A percentile compares a stretch with the other conserved stretches of the same genome.
phyloP scores from a whole-genome alignment of 208 protist species.

The Tritrichomonas musculus region DNA sequence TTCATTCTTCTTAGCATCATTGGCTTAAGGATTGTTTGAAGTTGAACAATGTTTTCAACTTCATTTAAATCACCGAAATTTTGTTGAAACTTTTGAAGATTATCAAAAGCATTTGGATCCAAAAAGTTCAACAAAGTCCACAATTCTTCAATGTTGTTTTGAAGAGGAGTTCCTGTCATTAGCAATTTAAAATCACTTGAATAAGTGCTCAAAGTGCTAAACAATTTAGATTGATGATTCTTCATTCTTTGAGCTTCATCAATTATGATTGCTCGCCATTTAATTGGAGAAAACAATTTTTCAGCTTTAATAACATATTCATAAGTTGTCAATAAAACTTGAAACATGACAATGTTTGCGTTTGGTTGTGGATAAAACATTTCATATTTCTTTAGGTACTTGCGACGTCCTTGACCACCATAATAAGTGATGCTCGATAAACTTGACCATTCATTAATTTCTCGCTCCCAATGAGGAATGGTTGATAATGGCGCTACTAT shows the following conservation, averaged over 20 bases:
- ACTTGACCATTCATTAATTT: conserved; percentile 42
- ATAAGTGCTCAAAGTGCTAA: conserved; percentile 41
- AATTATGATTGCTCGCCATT: conserved; percentile 62
- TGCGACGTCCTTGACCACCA: neutral
- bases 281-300: conserved; percentile 45
- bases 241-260: conserved; percentile 78
- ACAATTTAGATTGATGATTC: conserved; percentile 61
- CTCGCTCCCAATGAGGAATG: conserved; percentile 49
- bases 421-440: conserved; percentile 30
- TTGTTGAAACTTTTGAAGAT: conserved; percentile 74
- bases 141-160: conserved; percentile 95
- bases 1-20: conserved; percentile 50
- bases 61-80: neutral
- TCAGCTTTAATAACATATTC: conserved; percentile 59
- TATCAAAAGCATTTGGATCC: conserved; percentile 77
- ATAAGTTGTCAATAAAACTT: conserved; percentile 63
- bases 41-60: conserved; percentile 8
- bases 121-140: conserved; percentile 95
- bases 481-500: conserved; percentile 54
- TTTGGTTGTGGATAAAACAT: conserved; percentile 31
- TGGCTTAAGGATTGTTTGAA: conserved; percentile 40
- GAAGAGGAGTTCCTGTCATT: conserved; percentile 88
- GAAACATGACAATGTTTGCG: conserved; percentile 32
- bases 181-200: conserved; percentile 60
- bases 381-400: conserved; percentile 36